Conservation (phyloP, 1,284 basidiomycete genomes). For the Bjerkandera adusta region DNA sequence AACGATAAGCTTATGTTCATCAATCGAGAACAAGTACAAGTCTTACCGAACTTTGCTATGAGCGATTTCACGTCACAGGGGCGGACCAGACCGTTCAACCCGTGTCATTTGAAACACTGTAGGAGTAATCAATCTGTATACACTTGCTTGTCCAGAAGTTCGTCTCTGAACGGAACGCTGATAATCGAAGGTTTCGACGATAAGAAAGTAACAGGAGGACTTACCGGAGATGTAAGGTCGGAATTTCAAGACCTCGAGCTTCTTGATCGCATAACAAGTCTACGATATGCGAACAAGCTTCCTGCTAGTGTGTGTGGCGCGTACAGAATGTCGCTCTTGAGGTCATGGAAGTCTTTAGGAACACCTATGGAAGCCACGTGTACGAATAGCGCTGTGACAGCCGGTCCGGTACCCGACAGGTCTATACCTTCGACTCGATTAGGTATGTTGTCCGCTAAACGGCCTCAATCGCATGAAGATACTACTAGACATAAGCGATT, state of each 20-base stretch:
- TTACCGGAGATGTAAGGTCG: not conserved
- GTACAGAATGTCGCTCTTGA: no score
- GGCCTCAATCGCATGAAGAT: no score
- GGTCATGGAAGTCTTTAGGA: no score
- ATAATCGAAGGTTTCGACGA: constrained; percentile 8
- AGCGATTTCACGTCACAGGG: constrained; percentile 13
- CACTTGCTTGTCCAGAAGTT: constrained; percentile 13
- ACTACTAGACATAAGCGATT: no score
- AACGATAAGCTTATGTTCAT: constrained; percentile 20
- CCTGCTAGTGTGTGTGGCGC: not conserved
- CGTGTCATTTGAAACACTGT: constrained; percentile 8
- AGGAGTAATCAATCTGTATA: constrained; percentile 12
- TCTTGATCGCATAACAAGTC: constrained; percentile 2
- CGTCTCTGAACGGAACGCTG: constrained; percentile 4
- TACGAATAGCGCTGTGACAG: no score
- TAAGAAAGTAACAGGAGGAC: constrained; percentile 1
- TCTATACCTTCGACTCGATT: no score
- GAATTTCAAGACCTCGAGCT: constrained; percentile 4
- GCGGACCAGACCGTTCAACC: constrained; percentile 8
- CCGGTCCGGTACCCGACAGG: no score
- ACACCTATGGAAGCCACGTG: no score
- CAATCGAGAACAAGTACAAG: constrained; percentile 23
- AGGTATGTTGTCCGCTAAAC: no score
- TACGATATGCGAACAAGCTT: not conserved
- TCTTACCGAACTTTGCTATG: constrained; percentile 38